Evolutionary conservation across 2,329 filamentous ascomycete genomes (phyloP), one percentile per base, ranked within the genome.

Genomic region (Nemania abortiva): DNA sequence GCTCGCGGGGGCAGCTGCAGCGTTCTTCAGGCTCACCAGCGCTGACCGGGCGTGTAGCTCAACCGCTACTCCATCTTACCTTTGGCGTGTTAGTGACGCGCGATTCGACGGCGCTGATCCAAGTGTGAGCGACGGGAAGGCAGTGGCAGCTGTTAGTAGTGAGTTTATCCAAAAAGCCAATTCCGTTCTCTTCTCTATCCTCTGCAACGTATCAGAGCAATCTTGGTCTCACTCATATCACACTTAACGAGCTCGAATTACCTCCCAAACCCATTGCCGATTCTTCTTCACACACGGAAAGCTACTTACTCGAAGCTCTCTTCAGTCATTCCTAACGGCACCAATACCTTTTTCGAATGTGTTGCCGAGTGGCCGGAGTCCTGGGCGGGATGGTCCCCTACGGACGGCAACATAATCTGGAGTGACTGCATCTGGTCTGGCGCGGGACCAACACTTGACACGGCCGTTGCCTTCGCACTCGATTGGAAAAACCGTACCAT

Each of bases 391-490:
- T 78, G 74, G 74, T 77, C 77, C 15, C 29, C 59, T 37, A 65
- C 74, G 42, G 77, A 76, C 6, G 74, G 73, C 1, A 73, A 77
- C 47, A 76, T 78, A 42, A 74, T 81, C 18, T 81, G 79, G 79
- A 77, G 76, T 47, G 79, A 81, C 45, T 81, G 79, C 63, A 80
- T 81, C 69, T 80, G 75, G 75, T 78, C 78, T 4, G 79, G 79
- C 1, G 77, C 78, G 6, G 78, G 77, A 1, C 65, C 64, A 0
- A 76, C 74, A 0, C 70, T 70, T 13, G 79, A 81, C 61, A 77
- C 75, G 3, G 76, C 77, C 3, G 75, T 80, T 6, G 75, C 78
- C 0, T 79, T 80, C 58, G 78, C 79, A 0, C 20, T 79, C 24
- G 79, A 81, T 54, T 80, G 78, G 79, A 74, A 74, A 50, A 79